These are phyloP conservation scores for Notholithocarpus densiflorus DNA, from an alignment of 306 rosid species.

Conservation along the genomic window DNA sequence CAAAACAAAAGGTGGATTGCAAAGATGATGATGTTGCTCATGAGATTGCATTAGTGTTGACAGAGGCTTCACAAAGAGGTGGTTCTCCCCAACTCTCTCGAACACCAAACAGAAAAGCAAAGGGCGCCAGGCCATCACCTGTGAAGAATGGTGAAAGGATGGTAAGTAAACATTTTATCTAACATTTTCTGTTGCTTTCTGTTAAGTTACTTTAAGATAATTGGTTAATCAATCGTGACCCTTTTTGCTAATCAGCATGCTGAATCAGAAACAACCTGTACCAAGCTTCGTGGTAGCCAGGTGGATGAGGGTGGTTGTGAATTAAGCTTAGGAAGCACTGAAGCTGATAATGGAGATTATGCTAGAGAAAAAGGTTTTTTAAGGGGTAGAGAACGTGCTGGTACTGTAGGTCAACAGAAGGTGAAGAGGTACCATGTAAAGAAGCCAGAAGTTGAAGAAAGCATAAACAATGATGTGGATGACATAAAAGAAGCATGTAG, in stretches of 20 bases:
- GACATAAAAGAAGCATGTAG: constrained; percentile 69
- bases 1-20: constrained; percentile 46
- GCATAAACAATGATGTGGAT: constrained; percentile 49
- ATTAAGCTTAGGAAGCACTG: constrained; percentile 73
- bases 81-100: constrained; percentile 61
- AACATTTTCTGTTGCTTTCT: constrained; percentile 10
- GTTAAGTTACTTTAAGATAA: constrained; percentile 12
- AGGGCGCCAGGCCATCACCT: constrained; percentile 41
- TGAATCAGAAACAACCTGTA: constrained; percentile 42
- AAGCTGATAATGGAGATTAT: constrained; percentile 52
- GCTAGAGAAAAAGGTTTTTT: constrained; percentile 31
- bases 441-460: constrained; percentile 49
- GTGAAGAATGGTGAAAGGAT: constrained; percentile 44
- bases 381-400: constrained; percentile 35
- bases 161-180: constrained; percentile 42
- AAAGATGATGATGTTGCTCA: constrained; percentile 61
- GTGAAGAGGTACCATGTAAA: constrained; percentile 40
- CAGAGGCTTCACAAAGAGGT: constrained; percentile 80
- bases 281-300: constrained; percentile 40
- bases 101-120: constrained; percentile 51
- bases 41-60: constrained; percentile 72
- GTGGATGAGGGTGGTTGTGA: constrained; percentile 64
- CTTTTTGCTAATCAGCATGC: constrained; percentile 44
- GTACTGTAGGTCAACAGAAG: constrained; percentile 42
- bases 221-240: background rate